These are phyloP conservation scores for Mortierella sp. DNA, from an alignment of 371 early-diverging fungal genomes.

Conservation along the genomic window DNA sequence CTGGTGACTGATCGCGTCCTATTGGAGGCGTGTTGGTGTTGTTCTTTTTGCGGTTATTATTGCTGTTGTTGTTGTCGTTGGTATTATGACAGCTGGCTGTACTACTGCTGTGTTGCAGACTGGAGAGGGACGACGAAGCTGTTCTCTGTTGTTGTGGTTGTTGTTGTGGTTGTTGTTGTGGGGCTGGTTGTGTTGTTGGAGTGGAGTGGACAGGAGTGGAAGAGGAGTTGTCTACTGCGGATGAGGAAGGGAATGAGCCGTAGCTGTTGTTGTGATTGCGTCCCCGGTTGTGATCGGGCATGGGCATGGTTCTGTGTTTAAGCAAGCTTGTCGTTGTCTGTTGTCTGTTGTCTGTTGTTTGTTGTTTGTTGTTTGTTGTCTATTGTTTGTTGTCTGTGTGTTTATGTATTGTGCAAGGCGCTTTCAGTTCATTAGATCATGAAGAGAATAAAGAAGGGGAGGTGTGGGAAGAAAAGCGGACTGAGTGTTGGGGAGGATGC, in stretches of 20 bases:
- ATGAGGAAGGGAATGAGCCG: background rate
- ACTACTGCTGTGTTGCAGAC: conserved; percentile 3
- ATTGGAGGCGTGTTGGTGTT: background rate
- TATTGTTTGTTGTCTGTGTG: background rate
- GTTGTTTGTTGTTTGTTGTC: background rate
- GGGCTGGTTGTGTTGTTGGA: background rate
- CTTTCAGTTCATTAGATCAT: background rate
- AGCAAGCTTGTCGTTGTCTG: background rate
- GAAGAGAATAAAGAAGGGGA: background rate
- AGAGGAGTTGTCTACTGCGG: conserved; percentile 3
- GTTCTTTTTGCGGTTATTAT: background rate
- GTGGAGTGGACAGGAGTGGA: background rate
- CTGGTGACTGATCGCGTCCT: conserved; percentile 1
- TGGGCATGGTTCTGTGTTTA: background rate
- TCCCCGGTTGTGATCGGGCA: background rate
- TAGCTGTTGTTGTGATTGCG: background rate
- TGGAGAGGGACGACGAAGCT: background rate
- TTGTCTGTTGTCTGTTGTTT: background rate
- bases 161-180: background rate
- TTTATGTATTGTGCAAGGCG: background rate
- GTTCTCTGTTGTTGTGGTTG: background rate
- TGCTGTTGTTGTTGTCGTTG: background rate
- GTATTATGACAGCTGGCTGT: background rate
- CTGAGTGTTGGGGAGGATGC: background rate
- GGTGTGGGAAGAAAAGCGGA: background rate